phyloP scores from a whole-genome alignment of 331 rosid genomes.

The Quercus phellos region DNA sequence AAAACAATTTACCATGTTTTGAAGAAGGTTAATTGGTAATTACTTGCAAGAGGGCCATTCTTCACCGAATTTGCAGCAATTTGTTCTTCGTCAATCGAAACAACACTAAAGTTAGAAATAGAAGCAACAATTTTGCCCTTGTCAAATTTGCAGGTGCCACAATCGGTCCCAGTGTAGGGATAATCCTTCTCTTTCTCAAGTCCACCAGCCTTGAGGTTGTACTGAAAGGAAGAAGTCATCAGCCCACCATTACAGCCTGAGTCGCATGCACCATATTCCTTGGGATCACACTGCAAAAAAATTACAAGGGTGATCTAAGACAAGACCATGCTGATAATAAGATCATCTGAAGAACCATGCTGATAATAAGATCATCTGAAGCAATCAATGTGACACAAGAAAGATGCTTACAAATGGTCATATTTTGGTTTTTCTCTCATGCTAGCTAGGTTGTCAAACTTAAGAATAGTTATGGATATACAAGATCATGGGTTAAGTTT shows the following conservation, averaged over 20 bases:
- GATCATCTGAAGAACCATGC: background rate
- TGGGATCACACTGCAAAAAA: constrained; percentile 76
- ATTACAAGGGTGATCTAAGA: constrained; percentile 4
- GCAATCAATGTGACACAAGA: background rate
- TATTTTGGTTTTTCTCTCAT: background rate
- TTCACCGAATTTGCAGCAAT: constrained; percentile 81
- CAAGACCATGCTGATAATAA: background rate
- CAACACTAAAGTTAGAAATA: constrained; percentile 69
- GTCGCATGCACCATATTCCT: constrained; percentile 57
- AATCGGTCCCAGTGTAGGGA: constrained; percentile 74
- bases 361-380: background rate
- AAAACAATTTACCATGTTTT: background rate
- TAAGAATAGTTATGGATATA: background rate
- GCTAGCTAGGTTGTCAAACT: background rate
- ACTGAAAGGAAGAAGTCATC: constrained; percentile 82
- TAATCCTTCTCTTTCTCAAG: constrained; percentile 67
- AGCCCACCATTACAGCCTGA: constrained; percentile 80
- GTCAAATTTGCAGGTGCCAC: constrained; percentile 73
- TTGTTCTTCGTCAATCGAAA: constrained; percentile 77
- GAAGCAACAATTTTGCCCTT: constrained; percentile 58
- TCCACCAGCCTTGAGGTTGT: constrained; percentile 74
- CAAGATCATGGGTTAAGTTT: background rate
- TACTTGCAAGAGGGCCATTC: constrained; percentile 94
- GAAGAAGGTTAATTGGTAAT: constrained; percentile 7
- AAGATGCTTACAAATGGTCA: background rate